Percentiles rank a stretch among this genome's conserved stretches.
These are phyloP conservation scores for Aegilops speltoides DNA, from an alignment of 176 grass and related monocot species.

Conservation along the genomic window DNA sequence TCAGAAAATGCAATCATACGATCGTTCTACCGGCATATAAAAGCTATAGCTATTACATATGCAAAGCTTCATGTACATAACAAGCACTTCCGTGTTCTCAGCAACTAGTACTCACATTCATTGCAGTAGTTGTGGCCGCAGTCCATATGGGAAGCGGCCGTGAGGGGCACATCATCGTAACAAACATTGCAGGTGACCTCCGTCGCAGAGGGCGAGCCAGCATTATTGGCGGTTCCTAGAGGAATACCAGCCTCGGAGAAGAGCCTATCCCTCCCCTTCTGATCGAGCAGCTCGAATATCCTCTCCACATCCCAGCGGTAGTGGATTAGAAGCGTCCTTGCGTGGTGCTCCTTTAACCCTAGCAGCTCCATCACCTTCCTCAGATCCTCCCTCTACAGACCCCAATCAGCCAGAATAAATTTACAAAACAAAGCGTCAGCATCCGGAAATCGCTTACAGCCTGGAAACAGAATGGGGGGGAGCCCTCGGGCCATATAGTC, in stretches of 20 bases:
- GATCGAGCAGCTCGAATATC: conserved; percentile 96
- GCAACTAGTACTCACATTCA: conserved; percentile 57
- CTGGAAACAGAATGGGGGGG: conserved; percentile 24
- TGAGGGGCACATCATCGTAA: conserved; percentile 56
- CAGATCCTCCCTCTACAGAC: conserved; percentile 78
- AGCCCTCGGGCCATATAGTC: conserved; percentile 1
- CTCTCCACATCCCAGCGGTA: conserved; percentile 93
- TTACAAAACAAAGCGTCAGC: neutral
- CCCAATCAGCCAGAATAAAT: conserved; percentile 9
- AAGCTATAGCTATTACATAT: neutral
- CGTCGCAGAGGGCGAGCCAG: neutral
- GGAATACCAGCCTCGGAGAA: conserved; percentile 80
- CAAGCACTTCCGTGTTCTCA: neutral
- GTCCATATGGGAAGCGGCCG: conserved; percentile 73
- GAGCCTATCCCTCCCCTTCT: conserved; percentile 78
- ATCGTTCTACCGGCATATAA: neutral
- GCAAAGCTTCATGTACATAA: conserved; percentile 11
- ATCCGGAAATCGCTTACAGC: conserved; percentile 4
- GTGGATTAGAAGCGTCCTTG: conserved; percentile 91
- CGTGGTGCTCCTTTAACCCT: conserved; percentile 76
- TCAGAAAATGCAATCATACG: neutral
- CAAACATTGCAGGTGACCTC: conserved; percentile 74
- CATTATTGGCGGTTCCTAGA: conserved; percentile 39
- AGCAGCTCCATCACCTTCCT: conserved; percentile 88
- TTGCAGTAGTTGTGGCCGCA: conserved; percentile 94